A percentile compares a stretch with the other conserved stretches of the same genome.
These are phyloP conservation scores for Pseudisothecium myosuroides DNA, from an alignment of 225 moss, liverwort and hornwort genomes.

Conservation along the genomic window DNA sequence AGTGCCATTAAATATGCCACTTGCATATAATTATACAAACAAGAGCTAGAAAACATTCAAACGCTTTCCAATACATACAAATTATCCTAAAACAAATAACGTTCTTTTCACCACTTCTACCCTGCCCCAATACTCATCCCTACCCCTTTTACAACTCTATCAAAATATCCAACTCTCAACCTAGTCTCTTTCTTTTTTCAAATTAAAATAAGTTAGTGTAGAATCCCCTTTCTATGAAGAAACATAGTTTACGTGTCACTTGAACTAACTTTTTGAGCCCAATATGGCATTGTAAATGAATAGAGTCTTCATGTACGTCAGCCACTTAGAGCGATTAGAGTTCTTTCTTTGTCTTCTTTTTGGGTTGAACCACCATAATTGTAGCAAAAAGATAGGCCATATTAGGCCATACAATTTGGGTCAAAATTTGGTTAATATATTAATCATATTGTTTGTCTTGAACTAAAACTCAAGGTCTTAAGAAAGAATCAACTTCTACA, in stretches of 20 bases:
- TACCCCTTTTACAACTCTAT: not conserved
- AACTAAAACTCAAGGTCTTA: not conserved
- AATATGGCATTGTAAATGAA: not conserved
- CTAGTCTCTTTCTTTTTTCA: not conserved
- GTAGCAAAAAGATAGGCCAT: not conserved
- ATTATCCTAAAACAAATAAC: not conserved
- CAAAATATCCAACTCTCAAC: not conserved
- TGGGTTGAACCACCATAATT: not conserved
- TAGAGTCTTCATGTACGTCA: not conserved
- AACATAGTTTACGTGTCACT: not conserved
- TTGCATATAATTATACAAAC: not conserved
- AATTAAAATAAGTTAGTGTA: not conserved
- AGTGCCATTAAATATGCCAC: not conserved
- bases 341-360: not conserved
- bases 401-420: too few relatives aligned
- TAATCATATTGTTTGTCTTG: not conserved
- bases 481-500: not conserved
- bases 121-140: accelerated
- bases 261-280: accelerated
- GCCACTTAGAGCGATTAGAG: accelerated
- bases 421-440: not conserved
- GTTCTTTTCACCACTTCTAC: not conserved
- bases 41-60: not conserved
- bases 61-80: accelerated
- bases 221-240: accelerated